A percentile compares a stretch with the other conserved stretches of the same genome.
phyloP scores from a whole-genome alignment of 192 early-diverging fungal species.

The Chytriomyces sp. region DNA sequence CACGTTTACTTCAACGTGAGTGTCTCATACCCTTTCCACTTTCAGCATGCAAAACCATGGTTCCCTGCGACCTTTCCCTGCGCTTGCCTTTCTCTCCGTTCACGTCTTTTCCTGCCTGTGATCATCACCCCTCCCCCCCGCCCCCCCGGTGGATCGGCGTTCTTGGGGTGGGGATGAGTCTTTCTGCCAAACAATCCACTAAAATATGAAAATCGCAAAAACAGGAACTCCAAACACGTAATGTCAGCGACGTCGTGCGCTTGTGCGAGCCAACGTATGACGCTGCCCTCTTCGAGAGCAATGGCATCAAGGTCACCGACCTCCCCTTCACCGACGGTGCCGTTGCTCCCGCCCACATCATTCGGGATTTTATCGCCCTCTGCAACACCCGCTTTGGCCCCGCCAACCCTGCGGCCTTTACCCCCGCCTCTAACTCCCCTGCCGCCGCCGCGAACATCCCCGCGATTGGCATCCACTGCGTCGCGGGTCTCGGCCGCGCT shows the following conservation, averaged over 20 bases:
- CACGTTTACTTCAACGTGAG: slow-evolving; percentile 60
- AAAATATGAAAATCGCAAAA: too few relatives aligned
- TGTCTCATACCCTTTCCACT: background rate
- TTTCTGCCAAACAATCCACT: too few relatives aligned
- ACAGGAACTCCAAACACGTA: slow-evolving; percentile 16
- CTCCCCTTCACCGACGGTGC: slow-evolving; percentile 84
- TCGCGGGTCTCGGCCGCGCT: slow-evolving; percentile 85
- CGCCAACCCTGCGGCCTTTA: slow-evolving; percentile 21
- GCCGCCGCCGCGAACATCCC: slow-evolving; percentile 1
- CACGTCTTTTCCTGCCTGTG: background rate
- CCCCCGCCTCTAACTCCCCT: background rate
- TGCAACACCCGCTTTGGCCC: slow-evolving; percentile 44
- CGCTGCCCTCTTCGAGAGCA: slow-evolving; percentile 54
- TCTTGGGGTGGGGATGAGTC: too few relatives aligned
- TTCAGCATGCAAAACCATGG: background rate
- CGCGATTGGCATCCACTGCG: slow-evolving; percentile 76
- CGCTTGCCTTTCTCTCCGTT: too few relatives aligned
- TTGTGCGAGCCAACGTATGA: slow-evolving; percentile 82
- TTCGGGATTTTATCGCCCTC: slow-evolving; percentile 56
- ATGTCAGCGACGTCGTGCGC: slow-evolving; percentile 76
- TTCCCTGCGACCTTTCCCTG: too few relatives aligned
- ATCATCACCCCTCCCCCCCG: too few relatives aligned
- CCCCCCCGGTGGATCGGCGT: too few relatives aligned
- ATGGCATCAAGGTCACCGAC: slow-evolving; percentile 75
- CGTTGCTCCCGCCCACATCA: slow-evolving; percentile 51